phyloP scores from a whole-genome alignment of 78 protist genomes.

The Monosiga brevicollis region DNA sequence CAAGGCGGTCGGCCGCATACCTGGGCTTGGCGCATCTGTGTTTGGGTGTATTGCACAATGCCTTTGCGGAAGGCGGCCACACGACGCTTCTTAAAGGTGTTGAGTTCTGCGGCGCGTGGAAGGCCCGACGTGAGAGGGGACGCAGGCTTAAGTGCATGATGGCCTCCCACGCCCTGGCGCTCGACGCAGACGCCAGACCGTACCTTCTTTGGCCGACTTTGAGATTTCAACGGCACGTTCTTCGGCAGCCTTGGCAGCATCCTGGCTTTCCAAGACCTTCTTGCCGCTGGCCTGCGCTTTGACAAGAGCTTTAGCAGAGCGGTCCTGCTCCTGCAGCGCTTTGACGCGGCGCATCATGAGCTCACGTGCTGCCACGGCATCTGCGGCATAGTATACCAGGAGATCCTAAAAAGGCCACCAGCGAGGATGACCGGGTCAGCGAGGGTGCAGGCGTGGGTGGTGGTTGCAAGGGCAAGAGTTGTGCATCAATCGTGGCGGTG shows the following conservation, averaged over 20 bases:
- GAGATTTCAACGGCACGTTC: neutral
- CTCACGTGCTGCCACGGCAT: neutral
- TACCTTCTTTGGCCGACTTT: neutral
- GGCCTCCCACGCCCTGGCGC: too few relatives aligned
- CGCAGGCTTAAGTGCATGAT: too few relatives aligned
- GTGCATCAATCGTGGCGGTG: too few relatives aligned
- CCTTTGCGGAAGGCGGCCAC: neutral
- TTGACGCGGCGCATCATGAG: neutral
- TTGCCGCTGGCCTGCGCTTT: neutral
- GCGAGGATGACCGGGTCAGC: too few relatives aligned
- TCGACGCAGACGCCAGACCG: neutral
- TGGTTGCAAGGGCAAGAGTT: too few relatives aligned
- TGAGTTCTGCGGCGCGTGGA: neutral
- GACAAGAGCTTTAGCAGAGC: neutral
- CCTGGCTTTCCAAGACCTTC: neutral
- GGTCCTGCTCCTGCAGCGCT: neutral
- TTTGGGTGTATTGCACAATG: neutral
- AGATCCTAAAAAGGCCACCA: neutral
- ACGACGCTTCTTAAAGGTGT: neutral
- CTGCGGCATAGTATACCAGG: neutral
- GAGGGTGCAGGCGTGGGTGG: too few relatives aligned
- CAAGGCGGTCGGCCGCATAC: too few relatives aligned
- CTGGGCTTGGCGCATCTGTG: neutral
- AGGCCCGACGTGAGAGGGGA: too few relatives aligned
- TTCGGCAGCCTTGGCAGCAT: neutral